Evolutionary conservation across 768 basidiomycete species (phyloP).

Genomic region (Termitomyces sp.): DNA sequence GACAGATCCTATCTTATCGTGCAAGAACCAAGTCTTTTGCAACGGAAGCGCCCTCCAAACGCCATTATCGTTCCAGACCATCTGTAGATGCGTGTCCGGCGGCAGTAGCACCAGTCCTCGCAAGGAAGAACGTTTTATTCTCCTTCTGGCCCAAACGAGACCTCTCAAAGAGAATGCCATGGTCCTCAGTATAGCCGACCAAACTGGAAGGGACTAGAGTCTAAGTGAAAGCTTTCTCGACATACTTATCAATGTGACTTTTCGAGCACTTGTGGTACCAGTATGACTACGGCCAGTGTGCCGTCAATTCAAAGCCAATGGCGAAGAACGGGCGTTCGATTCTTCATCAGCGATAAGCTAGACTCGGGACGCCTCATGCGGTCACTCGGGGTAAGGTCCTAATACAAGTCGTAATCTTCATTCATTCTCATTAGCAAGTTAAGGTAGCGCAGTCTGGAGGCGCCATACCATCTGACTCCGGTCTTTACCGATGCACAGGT

Average conservation of each 20-base stretch:
- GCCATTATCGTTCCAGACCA: neutral
- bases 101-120: neutral
- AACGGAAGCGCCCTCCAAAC: neutral
- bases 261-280: neutral
- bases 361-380: neutral
- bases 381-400: neutral
- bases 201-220: neutral
- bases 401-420: neutral
- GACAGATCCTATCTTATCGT: neutral
- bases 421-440: neutral
- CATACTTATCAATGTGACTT: neutral
- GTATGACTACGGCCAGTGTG: neutral
- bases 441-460: neutral
- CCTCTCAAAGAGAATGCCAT: neutral
- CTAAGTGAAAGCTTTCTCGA: neutral
- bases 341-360: neutral
- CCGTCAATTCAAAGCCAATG: neutral
- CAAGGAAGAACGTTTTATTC: neutral
- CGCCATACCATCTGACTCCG: neutral
- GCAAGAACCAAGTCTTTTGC: neutral
- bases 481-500: neutral
- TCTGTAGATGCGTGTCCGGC: neutral
- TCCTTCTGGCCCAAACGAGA: neutral
- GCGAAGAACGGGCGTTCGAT: neutral
- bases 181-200: neutral